Conservation (phyloP, 2,329 filamentous ascomycete genomes). For the Tolypocladium pustulatum region DNA sequence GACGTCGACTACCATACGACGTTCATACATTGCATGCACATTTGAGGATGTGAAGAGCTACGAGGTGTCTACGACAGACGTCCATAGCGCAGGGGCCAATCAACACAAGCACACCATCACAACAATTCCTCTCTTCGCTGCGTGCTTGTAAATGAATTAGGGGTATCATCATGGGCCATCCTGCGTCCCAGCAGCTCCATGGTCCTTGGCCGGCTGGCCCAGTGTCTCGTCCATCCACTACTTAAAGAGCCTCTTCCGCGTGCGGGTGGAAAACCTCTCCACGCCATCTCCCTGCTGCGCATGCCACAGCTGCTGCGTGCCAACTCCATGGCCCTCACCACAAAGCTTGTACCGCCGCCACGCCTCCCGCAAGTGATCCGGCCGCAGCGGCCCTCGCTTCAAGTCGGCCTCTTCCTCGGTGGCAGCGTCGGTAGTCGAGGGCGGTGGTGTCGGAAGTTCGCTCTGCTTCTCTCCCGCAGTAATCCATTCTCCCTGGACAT, state of each 20-base stretch:
- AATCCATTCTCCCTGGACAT: constrained; percentile 63
- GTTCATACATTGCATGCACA: neutral
- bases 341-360: constrained; percentile 55
- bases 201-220: neutral
- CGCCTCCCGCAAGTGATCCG: constrained; percentile 67
- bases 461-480: constrained; percentile 47
- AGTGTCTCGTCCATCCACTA: constrained; percentile 15
- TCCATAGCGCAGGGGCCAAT: neutral
- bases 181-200: neutral
- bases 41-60: too few relatives aligned
- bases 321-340: constrained; percentile 52
- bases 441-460: constrained; percentile 35
- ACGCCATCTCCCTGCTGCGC: constrained; percentile 48
- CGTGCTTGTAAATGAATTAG: neutral
- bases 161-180: constrained; percentile 4
- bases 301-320: constrained; percentile 50
- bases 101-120: neutral
- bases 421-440: constrained; percentile 18
- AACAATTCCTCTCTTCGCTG: neutral
- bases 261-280: constrained; percentile 46
- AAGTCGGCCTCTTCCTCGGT: constrained; percentile 21
- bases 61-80: neutral
- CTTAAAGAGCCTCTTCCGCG: constrained; percentile 43
- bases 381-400: constrained; percentile 50
- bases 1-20: neutral